Evolutionary conservation across 2,329 filamentous ascomycete species (phyloP).

Genomic region (Aureobasidium leucospermi): DNA sequence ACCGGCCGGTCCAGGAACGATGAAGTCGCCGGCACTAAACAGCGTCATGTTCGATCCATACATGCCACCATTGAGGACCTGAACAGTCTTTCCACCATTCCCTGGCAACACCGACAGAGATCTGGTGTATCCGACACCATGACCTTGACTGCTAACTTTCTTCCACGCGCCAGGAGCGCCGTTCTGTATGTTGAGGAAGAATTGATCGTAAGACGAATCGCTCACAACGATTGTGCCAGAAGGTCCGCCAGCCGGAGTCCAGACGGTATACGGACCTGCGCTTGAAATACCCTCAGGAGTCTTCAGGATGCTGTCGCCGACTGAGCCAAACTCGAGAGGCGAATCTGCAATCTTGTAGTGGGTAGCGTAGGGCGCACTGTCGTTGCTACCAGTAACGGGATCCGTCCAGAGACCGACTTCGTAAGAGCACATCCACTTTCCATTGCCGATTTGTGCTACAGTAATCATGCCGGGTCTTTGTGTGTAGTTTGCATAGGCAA

Average conservation of each 20-base stretch:
- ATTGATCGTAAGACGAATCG: conserved; percentile 31
- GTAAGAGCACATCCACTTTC: conserved; percentile 57
- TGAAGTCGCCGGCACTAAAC: conserved; percentile 4
- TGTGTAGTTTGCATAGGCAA: conserved; percentile 53
- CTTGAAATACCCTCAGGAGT: conserved; percentile 39
- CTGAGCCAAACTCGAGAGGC: conserved; percentile 41
- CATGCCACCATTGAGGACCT: conserved; percentile 5
- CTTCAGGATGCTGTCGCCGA: conserved; percentile 33
- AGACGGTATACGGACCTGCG: conserved; percentile 46
- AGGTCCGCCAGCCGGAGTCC: conserved; percentile 41
- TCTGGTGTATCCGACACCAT: conserved; percentile 40
- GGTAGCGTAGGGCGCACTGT: conserved; percentile 39
- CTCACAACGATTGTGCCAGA: conserved; percentile 46
- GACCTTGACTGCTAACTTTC: conserved; percentile 33
- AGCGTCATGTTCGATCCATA: conserved; percentile 3
- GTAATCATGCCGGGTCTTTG: conserved; percentile 63
- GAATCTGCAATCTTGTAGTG: conserved; percentile 42
- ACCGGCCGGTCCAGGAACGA: conserved; percentile 3
- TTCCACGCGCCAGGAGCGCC: conserved; percentile 39
- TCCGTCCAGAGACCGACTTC: conserved; percentile 43
- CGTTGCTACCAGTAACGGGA: conserved; percentile 31
- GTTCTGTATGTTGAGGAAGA: conserved; percentile 43
- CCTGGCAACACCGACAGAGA: conserved; percentile 39
- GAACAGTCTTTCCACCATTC: conserved; percentile 7
- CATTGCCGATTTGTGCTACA: conserved; percentile 49